phyloP scores from a whole-genome alignment of 441 rosid genomes.

The Gossypium schwendimanii region DNA sequence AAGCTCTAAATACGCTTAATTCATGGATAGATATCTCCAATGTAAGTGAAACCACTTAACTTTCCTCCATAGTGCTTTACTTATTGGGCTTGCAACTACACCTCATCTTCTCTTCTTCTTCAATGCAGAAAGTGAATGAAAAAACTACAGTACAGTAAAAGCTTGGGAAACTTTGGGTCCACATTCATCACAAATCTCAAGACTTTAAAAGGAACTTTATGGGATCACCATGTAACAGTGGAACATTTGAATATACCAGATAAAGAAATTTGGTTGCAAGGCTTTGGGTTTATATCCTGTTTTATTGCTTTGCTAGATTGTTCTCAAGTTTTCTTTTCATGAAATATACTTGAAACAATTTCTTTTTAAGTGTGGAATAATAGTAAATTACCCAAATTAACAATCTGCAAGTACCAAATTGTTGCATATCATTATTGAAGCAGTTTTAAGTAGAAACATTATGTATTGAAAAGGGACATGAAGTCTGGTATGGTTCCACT shows the following conservation, averaged over 20 bases:
- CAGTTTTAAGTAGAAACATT: neutral
- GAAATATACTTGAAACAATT: neutral
- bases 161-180: neutral
- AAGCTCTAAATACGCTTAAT: constrained; percentile 59
- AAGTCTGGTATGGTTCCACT: neutral
- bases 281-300: neutral
- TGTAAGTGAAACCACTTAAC: constrained; percentile 17
- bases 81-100: neutral
- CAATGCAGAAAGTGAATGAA: constrained; percentile 20
- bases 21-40: constrained; percentile 58
- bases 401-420: neutral
- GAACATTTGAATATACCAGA: neutral
- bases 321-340: neutral
- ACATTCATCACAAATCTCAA: neutral
- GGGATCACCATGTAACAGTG: neutral
- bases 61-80: neutral
- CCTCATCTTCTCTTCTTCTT: neutral
- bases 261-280: neutral
- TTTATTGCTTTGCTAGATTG: neutral
- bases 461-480: neutral
- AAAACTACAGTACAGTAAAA: neutral
- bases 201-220: neutral
- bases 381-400: neutral
- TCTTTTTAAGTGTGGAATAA: neutral
- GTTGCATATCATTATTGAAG: neutral